phyloP scores from a whole-genome alignment of 2,329 filamentous ascomycete genomes.

The Fusarium sambucinum region DNA sequence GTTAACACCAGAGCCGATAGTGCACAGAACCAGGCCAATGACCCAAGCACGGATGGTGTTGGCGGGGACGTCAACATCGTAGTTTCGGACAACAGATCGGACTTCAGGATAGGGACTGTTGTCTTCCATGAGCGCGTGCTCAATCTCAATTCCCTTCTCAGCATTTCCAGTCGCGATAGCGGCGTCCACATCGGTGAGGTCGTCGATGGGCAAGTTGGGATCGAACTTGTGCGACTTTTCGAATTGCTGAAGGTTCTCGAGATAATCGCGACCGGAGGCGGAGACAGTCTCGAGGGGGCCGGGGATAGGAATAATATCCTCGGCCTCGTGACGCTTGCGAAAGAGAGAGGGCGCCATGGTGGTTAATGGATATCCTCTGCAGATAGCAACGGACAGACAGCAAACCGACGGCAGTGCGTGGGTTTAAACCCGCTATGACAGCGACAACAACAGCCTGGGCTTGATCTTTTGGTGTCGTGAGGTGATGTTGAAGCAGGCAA shows the following conservation, averaged over 20 bases:
- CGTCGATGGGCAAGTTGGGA: conserved; percentile 73
- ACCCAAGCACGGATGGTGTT: conserved; percentile 75
- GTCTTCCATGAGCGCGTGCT: conserved; percentile 70
- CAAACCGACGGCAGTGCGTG: conserved; percentile 36
- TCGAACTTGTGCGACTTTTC: conserved; percentile 73
- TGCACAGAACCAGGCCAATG: conserved; percentile 71
- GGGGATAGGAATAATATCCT: conserved; percentile 59
- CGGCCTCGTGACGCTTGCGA: conserved; percentile 61
- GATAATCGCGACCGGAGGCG: conserved; percentile 56
- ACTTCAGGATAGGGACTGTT: conserved; percentile 77
- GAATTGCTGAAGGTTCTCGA: conserved; percentile 66
- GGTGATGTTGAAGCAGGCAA: conserved; percentile 36
- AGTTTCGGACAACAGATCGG: conserved; percentile 73
- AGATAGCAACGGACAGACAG: conserved; percentile 25
- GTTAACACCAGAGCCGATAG: conserved; percentile 71
- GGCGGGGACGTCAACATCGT: conserved; percentile 72
- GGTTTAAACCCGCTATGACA: conserved; percentile 42
- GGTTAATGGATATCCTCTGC: conserved; percentile 24
- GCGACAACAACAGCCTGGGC: conserved; percentile 23
- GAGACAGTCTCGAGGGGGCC: conserved; percentile 56
- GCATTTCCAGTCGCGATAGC: conserved; percentile 66
- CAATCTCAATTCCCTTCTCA: conserved; percentile 68
- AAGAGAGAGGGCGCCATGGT: conserved; percentile 56
- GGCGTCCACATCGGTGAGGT: conserved; percentile 70
- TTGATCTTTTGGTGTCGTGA: conserved; percentile 31